phyloP scores from a whole-genome alignment of 192 early-diverging fungal species.

The Coemansia sp. region DNA sequence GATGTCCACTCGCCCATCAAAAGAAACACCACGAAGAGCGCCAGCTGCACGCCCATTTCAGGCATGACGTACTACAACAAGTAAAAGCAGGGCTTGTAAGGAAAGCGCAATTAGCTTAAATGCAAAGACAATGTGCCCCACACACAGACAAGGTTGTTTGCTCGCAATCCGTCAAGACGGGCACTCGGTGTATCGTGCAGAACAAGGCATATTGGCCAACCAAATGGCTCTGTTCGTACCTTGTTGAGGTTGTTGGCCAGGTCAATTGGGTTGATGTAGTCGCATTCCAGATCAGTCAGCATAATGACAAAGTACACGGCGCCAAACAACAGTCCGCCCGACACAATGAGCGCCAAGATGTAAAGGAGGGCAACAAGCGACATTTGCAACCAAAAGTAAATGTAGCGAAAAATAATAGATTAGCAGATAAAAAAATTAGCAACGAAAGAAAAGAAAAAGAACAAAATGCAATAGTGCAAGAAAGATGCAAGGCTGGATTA shows the following conservation, averaged over 20 bases:
- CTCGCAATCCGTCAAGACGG: too few relatives aligned
- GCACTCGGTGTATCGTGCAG: not conserved
- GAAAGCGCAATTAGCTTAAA: not conserved
- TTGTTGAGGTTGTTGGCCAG: conserved; percentile 94
- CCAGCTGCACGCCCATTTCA: conserved; percentile 80
- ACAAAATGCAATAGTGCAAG: not conserved
- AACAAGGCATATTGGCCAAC: not conserved
- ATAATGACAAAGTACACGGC: conserved; percentile 93
- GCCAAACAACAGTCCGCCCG: conserved; percentile 86
- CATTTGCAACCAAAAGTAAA: conserved; percentile 10
- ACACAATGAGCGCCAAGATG: conserved; percentile 89
- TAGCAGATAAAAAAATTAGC: not conserved
- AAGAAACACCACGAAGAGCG: conserved; percentile 79
- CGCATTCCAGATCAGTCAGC: conserved; percentile 87
- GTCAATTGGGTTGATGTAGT: conserved; percentile 99
- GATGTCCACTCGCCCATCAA: conserved; percentile 87
- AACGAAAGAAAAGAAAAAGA: not conserved
- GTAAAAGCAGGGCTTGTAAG: not conserved
- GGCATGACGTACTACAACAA: conserved; percentile 85
- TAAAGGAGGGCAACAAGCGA: conserved; percentile 58
- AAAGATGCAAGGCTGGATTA: too few relatives aligned
- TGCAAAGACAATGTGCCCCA: not conserved
- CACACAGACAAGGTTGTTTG: too few relatives aligned
- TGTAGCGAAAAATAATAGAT: not conserved
- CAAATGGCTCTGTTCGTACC: conserved; percentile 46